Evolutionary conservation across 495 filamentous ascomycete genomes (phyloP).

Genomic region (Penicillium desertorum): DNA sequence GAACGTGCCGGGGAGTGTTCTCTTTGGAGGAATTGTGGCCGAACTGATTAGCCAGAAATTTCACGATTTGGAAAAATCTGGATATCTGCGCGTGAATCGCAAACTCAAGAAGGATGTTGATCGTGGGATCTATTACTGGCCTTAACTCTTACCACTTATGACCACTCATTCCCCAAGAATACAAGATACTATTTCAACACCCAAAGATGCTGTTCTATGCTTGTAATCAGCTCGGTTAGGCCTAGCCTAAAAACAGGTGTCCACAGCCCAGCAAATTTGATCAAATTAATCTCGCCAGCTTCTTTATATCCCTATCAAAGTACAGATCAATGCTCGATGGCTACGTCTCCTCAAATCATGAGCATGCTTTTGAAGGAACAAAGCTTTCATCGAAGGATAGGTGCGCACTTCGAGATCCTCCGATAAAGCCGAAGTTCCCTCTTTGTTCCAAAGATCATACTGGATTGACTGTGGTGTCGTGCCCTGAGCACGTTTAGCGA

Average conservation of each 20-base stretch:
- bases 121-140: slow-evolving; percentile 32
- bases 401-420: slow-evolving; percentile 12
- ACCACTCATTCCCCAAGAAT: not conserved
- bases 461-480: not conserved
- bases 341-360: slow-evolving; percentile 3
- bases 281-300: not conserved
- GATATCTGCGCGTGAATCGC: slow-evolving; percentile 29
- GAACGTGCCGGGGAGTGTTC: slow-evolving; percentile 38
- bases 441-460: slow-evolving; percentile 1
- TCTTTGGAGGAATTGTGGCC: slow-evolving; percentile 51
- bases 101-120: slow-evolving; percentile 32
- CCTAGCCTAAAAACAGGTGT: not conserved
- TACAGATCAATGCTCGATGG: not conserved
- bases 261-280: not conserved
- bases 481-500: slow-evolving; percentile 5
- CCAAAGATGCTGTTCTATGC: not conserved
- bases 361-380: slow-evolving; percentile 13
- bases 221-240: not conserved
- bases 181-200: not conserved
- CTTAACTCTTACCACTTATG: not conserved
- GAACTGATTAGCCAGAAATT: slow-evolving; percentile 34
- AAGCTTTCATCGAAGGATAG: slow-evolving; percentile 12
- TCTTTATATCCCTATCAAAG: not conserved
- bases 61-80: slow-evolving; percentile 19
- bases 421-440: slow-evolving; percentile 1